Base-by-base conservation (phyloP, 2,329 filamentous ascomycete genomes). In the Penicillium sp. region DNA sequence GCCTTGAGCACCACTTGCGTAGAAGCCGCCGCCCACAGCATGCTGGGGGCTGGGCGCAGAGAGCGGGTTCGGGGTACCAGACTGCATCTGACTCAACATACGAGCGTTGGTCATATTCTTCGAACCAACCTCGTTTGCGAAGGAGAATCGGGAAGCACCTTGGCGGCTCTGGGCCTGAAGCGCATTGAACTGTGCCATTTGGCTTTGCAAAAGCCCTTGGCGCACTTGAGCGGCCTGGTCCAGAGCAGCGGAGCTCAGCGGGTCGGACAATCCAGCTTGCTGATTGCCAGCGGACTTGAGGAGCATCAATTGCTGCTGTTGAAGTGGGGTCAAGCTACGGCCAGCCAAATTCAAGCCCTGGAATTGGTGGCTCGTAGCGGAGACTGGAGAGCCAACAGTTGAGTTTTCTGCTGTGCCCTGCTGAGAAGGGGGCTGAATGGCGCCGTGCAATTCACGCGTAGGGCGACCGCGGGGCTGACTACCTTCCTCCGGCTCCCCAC, bases 401-500 rank as follows among this genome's bases (percentile, higher is more conserved):
- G 74, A 74, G 52, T 72, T 74, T 24, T 67, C 69, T 16, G 74
- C 72, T 6, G 78, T 75, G 26, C 77, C 78, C 62, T 88, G 83
- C 65, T 92, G 88, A 31, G 90, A 88, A 9, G 91, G 89, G 2
- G 88, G 86, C 64, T 91, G 90, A 7, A 90, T 85, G 12, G 83
- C 84, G 53, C 82, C 79, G 53, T 85, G 83, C 45, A 85, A 82
- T 55, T 85, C 81, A 61, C 81, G 76, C 36, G 73, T 73, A 45
- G 83, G 81, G 16, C 78, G 57, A 52, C 65, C 68, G 48, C 72
- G 65, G 0, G 69, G 64, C 5, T 67, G 73, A 21, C 90, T 86
- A 56, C 83, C 81, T 60, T 95, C 90, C 68, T 97, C 93, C 0
- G 93, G 93, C 69, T 97, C 93, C 41, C 93, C 93, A 52, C 93